Percentiles rank a stretch among this genome's conserved stretches.
phyloP scores from a whole-genome alignment of 495 filamentous ascomycete species.

The Parmelia sp. region DNA sequence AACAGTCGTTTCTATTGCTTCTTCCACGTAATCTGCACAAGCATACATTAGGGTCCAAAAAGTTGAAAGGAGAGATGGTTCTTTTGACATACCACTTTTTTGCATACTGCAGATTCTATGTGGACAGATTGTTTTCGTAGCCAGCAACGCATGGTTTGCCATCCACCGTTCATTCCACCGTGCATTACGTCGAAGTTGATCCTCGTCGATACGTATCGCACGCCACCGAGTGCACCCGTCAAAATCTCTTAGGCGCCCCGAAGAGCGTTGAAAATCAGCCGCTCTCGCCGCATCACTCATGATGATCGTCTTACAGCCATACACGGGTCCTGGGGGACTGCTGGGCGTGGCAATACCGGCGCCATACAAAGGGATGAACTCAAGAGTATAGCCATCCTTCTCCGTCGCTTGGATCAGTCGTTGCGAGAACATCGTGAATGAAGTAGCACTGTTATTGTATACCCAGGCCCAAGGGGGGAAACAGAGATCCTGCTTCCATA shows the following conservation, averaged over 20 bases:
- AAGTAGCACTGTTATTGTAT: not conserved
- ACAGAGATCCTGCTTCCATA: constrained; percentile 5
- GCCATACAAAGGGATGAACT: constrained; percentile 2
- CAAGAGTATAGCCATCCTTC: not conserved
- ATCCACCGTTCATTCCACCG: too few species aligned
- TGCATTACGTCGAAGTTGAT: not conserved
- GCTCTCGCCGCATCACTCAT: constrained; percentile 9
- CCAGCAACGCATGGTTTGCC: not conserved
- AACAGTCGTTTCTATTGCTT: not conserved
- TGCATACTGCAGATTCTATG: not conserved
- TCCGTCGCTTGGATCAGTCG: not conserved
- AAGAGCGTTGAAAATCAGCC: not conserved
- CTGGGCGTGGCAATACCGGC: not conserved
- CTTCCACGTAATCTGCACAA: not conserved
- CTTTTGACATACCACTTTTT: not conserved
- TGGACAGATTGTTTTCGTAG: not conserved
- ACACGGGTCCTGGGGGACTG: not conserved
- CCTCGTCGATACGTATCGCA: not conserved
- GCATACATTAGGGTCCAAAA: not conserved
- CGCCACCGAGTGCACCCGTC: constrained; percentile 1
- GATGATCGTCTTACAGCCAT: not conserved
- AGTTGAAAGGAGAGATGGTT: too few species aligned
- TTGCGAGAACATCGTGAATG: not conserved
- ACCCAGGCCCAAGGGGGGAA: constrained; percentile 15
- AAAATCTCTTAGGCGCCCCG: not conserved